These are phyloP conservation scores for Coccomyxa sp. DNA, from an alignment of 139 green algal species.

Conservation along the genomic window DNA sequence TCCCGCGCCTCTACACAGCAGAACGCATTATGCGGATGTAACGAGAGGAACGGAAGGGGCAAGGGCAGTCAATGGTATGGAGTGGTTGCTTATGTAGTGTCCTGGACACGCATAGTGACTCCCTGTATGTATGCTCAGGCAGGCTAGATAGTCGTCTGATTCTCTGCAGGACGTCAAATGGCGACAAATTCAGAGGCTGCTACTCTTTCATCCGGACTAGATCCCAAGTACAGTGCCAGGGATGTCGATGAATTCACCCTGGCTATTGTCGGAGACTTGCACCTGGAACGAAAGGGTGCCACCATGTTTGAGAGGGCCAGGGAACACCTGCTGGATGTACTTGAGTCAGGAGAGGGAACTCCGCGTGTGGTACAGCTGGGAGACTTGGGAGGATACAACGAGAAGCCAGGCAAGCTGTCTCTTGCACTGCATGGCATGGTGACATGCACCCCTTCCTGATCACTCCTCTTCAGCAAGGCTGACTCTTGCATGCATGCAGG, in stretches of 20 bases:
- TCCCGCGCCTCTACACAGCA: no score
- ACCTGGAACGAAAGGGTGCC: slow-evolving; percentile 68
- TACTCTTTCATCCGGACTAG: neutral
- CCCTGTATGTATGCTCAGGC: no score
- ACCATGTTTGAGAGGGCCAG: slow-evolving; percentile 58
- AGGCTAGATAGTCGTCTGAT: no score
- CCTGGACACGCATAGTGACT: no score
- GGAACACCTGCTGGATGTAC: slow-evolving; percentile 40
- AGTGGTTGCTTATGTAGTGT: no score
- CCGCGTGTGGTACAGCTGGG: slow-evolving; percentile 64
- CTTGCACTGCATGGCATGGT: neutral
- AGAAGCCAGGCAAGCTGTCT: slow-evolving; percentile 33
- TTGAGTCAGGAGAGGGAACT: slow-evolving; percentile 3
- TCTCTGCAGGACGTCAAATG: no score
- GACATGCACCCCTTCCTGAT: neutral
- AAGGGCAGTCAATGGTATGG: no score
- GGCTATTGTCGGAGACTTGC: slow-evolving; percentile 73
- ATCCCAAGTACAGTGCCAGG: neutral
- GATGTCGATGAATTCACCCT: slow-evolving; percentile 30
- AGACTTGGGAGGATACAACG: slow-evolving; percentile 74
- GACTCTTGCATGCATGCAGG: slow-evolving; percentile 19
- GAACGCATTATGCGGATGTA: no score
- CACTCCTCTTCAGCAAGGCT: neutral
- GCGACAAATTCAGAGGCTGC: no score
- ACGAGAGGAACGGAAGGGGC: no score